Percentiles rank a stretch among this genome's conserved stretches.
These are phyloP conservation scores for Pulveroboletus ravenelii DNA, from an alignment of 768 basidiomycete species.

Conservation along the genomic window DNA sequence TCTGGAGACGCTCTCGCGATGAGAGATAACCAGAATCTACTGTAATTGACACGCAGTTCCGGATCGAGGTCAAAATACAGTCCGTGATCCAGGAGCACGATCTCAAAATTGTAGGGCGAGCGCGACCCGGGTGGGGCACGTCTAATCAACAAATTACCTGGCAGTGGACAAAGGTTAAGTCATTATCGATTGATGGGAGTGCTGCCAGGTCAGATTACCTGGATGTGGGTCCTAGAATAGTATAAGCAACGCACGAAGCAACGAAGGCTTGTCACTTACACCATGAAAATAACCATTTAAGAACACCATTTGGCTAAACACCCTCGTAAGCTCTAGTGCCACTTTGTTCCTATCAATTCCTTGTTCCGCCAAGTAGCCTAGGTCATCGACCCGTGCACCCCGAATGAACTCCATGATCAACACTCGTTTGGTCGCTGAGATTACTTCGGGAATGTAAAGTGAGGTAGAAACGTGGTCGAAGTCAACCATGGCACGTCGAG, in stretches of 20 bases:
- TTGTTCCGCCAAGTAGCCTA: constrained; percentile 73
- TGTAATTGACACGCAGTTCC: constrained; percentile 75
- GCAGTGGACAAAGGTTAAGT: not conserved
- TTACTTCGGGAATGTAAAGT: constrained; percentile 81
- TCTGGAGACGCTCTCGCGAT: constrained; percentile 67
- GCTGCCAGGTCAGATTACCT: constrained; percentile 38
- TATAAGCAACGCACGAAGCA: constrained; percentile 10
- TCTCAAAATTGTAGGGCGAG: constrained; percentile 93
- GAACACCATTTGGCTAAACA: constrained; percentile 95
- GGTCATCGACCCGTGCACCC: constrained; percentile 85
- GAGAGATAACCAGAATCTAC: constrained; percentile 87
- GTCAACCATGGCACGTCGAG: constrained; percentile 62
- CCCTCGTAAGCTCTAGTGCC: constrained; percentile 80
- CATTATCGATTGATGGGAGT: constrained; percentile 1
- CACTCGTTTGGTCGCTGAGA: constrained; percentile 77
- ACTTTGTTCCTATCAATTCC: constrained; percentile 93
- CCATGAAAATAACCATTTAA: constrained; percentile 88
- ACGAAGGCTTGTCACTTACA: constrained; percentile 39
- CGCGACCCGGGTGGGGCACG: constrained; percentile 55
- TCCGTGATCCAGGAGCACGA: constrained; percentile 91
- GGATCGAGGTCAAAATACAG: constrained; percentile 88
- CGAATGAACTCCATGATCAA: constrained; percentile 94
- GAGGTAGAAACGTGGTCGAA: constrained; percentile 71
- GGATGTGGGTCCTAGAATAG: constrained; percentile 75
- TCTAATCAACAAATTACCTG: constrained; percentile 89